Conservation (phyloP, 2,329 filamentous ascomycete species). For the Botrytis fragariae region DNA sequence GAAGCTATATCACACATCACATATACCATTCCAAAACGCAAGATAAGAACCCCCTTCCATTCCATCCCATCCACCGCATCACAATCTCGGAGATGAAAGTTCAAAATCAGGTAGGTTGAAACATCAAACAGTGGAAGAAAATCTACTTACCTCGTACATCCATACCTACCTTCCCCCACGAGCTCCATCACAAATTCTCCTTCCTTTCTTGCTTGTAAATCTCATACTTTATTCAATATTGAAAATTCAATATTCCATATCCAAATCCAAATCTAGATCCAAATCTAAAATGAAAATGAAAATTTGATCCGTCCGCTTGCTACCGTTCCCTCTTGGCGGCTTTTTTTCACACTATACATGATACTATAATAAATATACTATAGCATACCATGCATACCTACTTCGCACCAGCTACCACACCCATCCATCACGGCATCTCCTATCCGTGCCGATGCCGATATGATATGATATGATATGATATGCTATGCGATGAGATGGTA, state of each 20-base stretch:
- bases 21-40: background rate
- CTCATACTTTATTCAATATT: background rate
- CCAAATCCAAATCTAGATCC: no score
- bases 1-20: background rate
- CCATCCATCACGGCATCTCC: background rate
- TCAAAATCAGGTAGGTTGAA: background rate
- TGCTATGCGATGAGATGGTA: background rate
- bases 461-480: no score
- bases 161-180: no score
- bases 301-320: background rate
- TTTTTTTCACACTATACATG: background rate
- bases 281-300: background rate
- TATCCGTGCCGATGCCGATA: background rate
- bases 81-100: background rate
- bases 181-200: background rate
- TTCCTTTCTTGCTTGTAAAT: background rate
- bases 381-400: background rate
- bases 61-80: background rate
- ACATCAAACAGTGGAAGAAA: background rate
- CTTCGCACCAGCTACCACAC: background rate
- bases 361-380: background rate
- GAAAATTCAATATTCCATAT: no score
- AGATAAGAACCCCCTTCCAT: background rate
- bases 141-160: background rate
- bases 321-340: background rate